These are phyloP conservation scores for Neonothopanus nambi DNA, from an alignment of 1,284 basidiomycete genomes.

Conservation along the genomic window DNA sequence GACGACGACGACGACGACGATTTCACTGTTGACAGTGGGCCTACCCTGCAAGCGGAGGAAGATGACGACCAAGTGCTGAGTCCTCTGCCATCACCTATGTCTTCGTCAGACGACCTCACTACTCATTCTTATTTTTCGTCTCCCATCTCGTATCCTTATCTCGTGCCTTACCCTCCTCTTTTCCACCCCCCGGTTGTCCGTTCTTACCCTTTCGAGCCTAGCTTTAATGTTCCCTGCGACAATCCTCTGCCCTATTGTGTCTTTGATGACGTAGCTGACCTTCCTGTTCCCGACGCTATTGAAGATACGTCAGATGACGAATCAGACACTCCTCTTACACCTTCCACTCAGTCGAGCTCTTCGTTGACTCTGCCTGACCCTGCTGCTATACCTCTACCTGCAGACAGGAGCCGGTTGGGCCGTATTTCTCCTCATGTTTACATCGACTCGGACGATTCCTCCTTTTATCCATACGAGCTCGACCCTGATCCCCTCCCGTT, in stretches of 20 bases:
- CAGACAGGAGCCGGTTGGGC: constrained; percentile 45
- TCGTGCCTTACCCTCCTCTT: constrained; percentile 62
- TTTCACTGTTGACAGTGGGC: constrained; percentile 14
- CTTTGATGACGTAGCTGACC: constrained; percentile 62
- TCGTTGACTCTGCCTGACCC: constrained; percentile 48
- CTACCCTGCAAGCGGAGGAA: constrained; percentile 43
- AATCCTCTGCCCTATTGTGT: constrained; percentile 63
- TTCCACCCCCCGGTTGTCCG: constrained; percentile 55
- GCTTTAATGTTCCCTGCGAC: constrained; percentile 42
- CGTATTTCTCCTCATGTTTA: constrained; percentile 57
- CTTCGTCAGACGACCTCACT: constrained; percentile 70
- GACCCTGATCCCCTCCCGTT: constrained; percentile 71
- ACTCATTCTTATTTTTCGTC: constrained; percentile 51
- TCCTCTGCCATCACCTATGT: constrained; percentile 65
- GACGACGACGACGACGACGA: constrained; percentile 61
- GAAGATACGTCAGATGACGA: constrained; percentile 83
- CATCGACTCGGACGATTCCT: constrained; percentile 56
- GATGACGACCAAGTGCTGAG: constrained; percentile 59
- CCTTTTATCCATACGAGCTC: constrained; percentile 52
- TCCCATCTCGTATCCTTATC: constrained; percentile 40
- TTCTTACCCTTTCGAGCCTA: constrained; percentile 44
- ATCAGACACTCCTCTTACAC: constrained; percentile 68
- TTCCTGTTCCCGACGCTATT: constrained; percentile 73
- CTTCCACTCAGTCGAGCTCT: constrained; percentile 51
- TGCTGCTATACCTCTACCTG: constrained; percentile 48